Evolutionary conservation across 1,284 basidiomycete species (phyloP), one percentile per base, ranked within the genome.

Genomic region (Apiotrichum veenhuisii): DNA sequence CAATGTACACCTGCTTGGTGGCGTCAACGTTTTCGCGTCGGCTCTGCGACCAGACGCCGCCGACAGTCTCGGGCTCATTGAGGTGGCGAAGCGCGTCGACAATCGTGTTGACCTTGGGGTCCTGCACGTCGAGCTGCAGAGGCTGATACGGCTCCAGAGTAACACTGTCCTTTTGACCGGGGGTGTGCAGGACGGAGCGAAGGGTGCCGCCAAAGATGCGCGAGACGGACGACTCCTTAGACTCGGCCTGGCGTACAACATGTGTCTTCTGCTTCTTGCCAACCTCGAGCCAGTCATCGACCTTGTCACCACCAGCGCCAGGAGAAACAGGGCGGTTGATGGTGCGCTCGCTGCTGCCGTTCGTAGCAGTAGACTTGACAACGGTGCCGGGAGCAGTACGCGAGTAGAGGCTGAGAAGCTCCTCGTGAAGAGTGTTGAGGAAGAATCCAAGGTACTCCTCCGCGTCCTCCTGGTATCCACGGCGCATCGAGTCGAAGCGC

Each of bases 361-460:
- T 67, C 46, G 59, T 53, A 18, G 46, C 17, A 40, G 59, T 48
- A 37, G 57, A 42, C 33, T 60, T 62, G 27, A 68, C 51, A 2
- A 64, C 58, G 8, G 68, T 60, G 18, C 53, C 42, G 56, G 48
- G 72, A 61, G 58, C 68, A 54, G 74, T 74, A 20, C 68, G 69
- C 27, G 43, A 84, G 78, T 74, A 61, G 7, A 94, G 79, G 1
- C 82, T 81, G 5, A 91, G 78, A 17, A 98, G 77, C 77, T 98
- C 95, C 70, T 98, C 95, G 75, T 97, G 93, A 3, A 98, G 80
- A 0, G 92, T 91, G 73, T 97, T 93, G 44, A 98, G 81, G 79
- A 92, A 94, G 79, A 97, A 96, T 11, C 95, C 94, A n/a, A 98
- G 81, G 77, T 97, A 98, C 77, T 98, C 95, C 75, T 98, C 94